Base-by-base conservation (phyloP, 2,329 filamentous ascomycete genomes). In the Penicillium verrucosum region DNA sequence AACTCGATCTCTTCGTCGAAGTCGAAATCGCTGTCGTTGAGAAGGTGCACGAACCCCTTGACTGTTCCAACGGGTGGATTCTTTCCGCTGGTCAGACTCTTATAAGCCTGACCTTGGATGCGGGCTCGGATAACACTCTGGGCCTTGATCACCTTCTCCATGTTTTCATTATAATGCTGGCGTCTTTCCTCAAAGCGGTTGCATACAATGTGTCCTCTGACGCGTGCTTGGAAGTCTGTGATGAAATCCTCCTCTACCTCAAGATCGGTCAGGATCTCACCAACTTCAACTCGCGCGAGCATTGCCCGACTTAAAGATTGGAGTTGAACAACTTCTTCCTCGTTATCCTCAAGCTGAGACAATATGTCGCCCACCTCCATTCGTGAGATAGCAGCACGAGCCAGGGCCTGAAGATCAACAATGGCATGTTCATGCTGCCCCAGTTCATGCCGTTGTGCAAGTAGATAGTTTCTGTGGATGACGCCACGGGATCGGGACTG, bases 1-100 rank as follows among this genome's bases (percentile, higher is more conserved):
- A 97, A 97, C 71, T 99, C 94, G 50, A 99, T 88, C 73, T 99
- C 94, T 72, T 97, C 93, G 70, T 99, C 96, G 75, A 99, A 99
- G 72, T 99, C 94, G 68, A 99, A 96, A 70, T 97, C 93, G 68
- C 92, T 97, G 75, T 99, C 94, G 68, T 97, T 99, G 56, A 99
- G 85, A 37, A 99, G 82, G 73, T 99, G 94, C 2, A 99, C 92
- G 72, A 99, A 99, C 71, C 95, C 95, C 80, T 97, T 97, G 70
- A 99, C 90, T 0, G 95, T 96, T 38, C 91, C 91, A 57, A 99
- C 92, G 0, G 94, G 94, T 25, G 94, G 94, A 70, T 97, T 97
- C 77, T 96, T 97, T 59, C 94, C 95, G 32, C 87, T 92, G 2
- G 92, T 97, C 62, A 99, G 81, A 71, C 90, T 96, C 82, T 96